Conservation (phyloP, 768 basidiomycete genomes). For the Mycena filopes region DNA sequence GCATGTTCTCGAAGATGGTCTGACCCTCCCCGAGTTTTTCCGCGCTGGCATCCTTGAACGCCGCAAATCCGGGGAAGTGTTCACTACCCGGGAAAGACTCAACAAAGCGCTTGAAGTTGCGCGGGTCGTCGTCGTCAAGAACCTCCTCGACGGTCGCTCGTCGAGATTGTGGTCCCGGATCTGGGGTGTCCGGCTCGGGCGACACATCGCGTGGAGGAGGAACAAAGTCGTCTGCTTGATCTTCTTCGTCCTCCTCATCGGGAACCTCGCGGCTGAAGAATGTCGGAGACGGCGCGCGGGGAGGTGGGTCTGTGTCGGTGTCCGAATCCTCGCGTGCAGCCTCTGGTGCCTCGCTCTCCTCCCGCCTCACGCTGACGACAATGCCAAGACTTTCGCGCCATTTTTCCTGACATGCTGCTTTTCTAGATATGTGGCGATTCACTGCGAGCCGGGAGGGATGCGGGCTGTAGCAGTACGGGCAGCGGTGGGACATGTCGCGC, state of each 20-base stretch:
- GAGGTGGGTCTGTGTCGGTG: background rate
- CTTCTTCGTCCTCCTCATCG: background rate
- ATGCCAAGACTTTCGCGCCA: conserved; percentile 9
- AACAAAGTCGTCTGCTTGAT: background rate
- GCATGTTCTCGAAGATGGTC: conserved; percentile 31
- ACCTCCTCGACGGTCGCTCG: conserved; percentile 16
- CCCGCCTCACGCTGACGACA: background rate
- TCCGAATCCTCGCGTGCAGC: background rate
- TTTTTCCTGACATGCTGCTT: background rate
- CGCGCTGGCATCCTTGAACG: background rate
- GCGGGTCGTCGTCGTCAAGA: conserved; percentile 12
- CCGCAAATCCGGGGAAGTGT: conserved; percentile 3
- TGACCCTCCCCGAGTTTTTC: conserved; percentile 1
- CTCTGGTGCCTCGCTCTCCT: background rate
- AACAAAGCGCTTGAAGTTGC: conserved; percentile 3
- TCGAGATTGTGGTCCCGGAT: background rate
- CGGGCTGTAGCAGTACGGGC: background rate
- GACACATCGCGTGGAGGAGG: background rate
- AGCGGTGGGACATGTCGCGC: conserved; percentile 9
- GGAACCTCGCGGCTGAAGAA: conserved; percentile 1
- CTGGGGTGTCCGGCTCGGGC: background rate
- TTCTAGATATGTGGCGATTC: conserved; percentile 3
- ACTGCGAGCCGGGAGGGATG: background rate
- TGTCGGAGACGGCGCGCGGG: background rate
- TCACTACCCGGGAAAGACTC: conserved; percentile 3